Conservation (phyloP, 306 rosid species). For the Vicia sativa region DNA sequence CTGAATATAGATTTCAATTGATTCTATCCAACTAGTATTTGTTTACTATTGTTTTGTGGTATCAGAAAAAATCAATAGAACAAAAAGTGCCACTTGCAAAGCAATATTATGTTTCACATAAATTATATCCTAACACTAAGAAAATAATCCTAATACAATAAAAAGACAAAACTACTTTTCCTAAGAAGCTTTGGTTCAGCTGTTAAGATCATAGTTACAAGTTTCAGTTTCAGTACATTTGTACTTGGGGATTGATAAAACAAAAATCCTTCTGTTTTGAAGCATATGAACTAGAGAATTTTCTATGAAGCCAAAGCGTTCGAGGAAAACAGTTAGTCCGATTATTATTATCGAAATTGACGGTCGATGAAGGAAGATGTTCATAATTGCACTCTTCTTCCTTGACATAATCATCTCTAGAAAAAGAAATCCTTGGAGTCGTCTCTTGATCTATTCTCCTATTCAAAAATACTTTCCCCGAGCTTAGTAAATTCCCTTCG, state of each 20-base stretch:
- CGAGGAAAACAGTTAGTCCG: constrained; percentile 62
- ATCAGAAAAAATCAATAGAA: too few relatives aligned
- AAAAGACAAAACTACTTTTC: constrained; percentile 39
- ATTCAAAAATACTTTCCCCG: constrained; percentile 48
- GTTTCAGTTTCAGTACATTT: constrained; percentile 50
- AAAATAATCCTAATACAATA: constrained; percentile 10
- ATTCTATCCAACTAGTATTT: too few relatives aligned
- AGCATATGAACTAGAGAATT: constrained; percentile 42
- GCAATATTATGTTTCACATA: too few relatives aligned
- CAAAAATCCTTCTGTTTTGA: constrained; percentile 46
- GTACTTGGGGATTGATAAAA: constrained; percentile 43
- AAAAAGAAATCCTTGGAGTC: constrained; percentile 42
- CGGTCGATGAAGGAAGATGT: constrained; percentile 42
- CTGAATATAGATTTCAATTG: too few relatives aligned
- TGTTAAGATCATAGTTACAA: constrained; percentile 28
- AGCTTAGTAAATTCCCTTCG: constrained; percentile 65
- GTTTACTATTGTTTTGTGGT: too few relatives aligned
- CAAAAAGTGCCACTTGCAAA: too few relatives aligned
- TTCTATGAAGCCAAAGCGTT: constrained; percentile 52
- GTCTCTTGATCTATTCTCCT: constrained; percentile 45
- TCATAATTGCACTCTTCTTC: constrained; percentile 45
- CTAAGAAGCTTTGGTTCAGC: too few relatives aligned
- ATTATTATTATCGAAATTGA: constrained; percentile 43
- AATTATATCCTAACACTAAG: constrained; percentile 5
- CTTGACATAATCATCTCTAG: constrained; percentile 50